Base-by-base conservation (phyloP, 2,329 filamentous ascomycete genomes). In the Sclerotinia glacialis region DNA sequence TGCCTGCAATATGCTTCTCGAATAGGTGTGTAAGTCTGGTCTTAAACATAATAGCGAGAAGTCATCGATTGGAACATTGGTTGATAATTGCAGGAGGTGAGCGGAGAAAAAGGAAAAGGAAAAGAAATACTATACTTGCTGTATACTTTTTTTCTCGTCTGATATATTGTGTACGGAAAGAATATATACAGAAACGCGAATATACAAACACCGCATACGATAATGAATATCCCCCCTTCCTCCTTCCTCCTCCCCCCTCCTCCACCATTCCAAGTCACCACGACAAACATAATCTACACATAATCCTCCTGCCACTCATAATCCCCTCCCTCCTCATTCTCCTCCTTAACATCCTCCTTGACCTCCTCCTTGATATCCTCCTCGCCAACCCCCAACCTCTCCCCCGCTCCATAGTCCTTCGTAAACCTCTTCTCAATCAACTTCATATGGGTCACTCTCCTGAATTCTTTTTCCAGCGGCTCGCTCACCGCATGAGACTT, bases 281-380 rank as follows among this genome's bases (percentile, higher is more conserved):
- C 3, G 16, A 40, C 12, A 40, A 40, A 40, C 28, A 28, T n/a
- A 40, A 40, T 40, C 37, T 47, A 60, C 8, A 60, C 58, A 60
- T 49, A 60, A 49, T 60, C 58, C 44, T 60, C 58, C 14, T 49
- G 58, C 58, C 58, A 60, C 7, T 60, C 56, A 49, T 60, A 44
- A 0, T 60, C 58, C 44, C 23, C 56, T 3, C 34, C 21, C 21
- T 23, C 34, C 8, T 37, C 28, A 2, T 60, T 44, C 28, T 34
- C 56, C 7, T 47, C 21, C 34, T 16, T n/a, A n/a, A n/a, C n/a
- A n/a, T n/a, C 34, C 8, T 23, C 42, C 21, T 34, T 59, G 11
- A 21, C 52, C 28, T 2, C 28, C 21, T 23, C 28, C 21, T 37
- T 23, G 2, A 21, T 21, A 1, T 37, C 56, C 18, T 47, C 58